Evolutionary conservation across 768 basidiomycete species (phyloP), one percentile per base, ranked within the genome.

Genomic region (Leccinum ochraceum): DNA sequence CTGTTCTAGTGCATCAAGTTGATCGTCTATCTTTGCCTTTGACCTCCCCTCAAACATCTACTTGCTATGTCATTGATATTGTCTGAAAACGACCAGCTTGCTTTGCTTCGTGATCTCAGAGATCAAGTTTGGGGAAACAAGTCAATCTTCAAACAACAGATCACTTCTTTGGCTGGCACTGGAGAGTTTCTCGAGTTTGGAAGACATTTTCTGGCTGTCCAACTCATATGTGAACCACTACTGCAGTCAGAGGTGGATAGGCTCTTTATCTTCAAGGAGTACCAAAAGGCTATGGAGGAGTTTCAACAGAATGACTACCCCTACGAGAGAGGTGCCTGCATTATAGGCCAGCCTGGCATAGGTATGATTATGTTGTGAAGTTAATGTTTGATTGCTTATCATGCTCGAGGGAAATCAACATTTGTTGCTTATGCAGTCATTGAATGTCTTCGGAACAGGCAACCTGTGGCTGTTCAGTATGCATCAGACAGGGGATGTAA

Each of bases 341-440:
- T 51, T 17, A 51, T 10, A 16, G 28, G 50, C 10, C 50, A 51
- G 8, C 28, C 50, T 30, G 50, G 50, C 24, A 51, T 51, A 28
- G 50, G 28, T 30, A n/a, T 30, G 24, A 17, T 28, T 17, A 26
- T 26, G n/a, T 20, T 22, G 26, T 28, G 10, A 30, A 16, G 5
- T 51, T 5, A 11, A 14, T 22, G 11, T 14, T 13, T 11, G 6
- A 26, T 30, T 51, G 50, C 50, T 26, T 16, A 51, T 51, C 4
- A 11, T 16, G 16, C 14, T 13, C 8, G 11, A 30, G 50, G 50
- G 13, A 51, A 51, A 20, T 28, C 50, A 14, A 16, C 22, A 28
- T 57, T 57, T 17, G 32, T 57, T n/a, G 56, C 48, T 8, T 57
- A 57, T 51, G 48, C 49, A 14, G 36, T 51, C 6, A 20, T 51